Base-by-base conservation (phyloP, 108 stramenopile species). In the Cylindrotheca closterium region DNA sequence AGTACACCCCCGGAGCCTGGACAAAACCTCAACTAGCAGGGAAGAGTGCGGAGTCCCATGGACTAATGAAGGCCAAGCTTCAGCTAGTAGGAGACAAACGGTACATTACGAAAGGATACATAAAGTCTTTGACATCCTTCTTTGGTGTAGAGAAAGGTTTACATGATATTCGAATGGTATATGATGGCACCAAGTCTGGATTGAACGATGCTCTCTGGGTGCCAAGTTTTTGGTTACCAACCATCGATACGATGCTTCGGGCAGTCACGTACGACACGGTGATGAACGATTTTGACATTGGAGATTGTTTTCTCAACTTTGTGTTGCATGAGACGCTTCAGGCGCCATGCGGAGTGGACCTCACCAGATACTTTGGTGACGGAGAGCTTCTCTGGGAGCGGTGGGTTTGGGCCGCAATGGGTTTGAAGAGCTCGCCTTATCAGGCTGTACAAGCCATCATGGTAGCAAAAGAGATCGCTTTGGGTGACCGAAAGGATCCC, bases 271-370 rank as follows among this genome's bases (percentile, higher is more conserved):
- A 21, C 29, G 67, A 25, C 7, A 42, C 71, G n/a, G 54, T 53
- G 47, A 49, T 68, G 59, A 63, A 21, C 22, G 53, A 70, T 55
- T 27, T 55, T 3, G 73, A 83, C 63, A 29, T 74, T 30, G 79
- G 75, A 0, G 79, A 83, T 30, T 73, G 72, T 74, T 83, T 83
- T 56, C 52, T 67, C 0, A 83, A 79, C 32, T 76, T 72, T 32
- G 24, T 23, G 18, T 49, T 79, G 10, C 65, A 65, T 48, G 55
- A 30, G 32, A 12, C 30, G 0, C 4, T 65, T 4, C 32, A 19
- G 19, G 21, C 30, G 8, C 30, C 22, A 15, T 30, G 32, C 21
- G 68, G 68, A 24, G 51, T 70, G 22, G 68, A 70, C 32, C 18
- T 70, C 4, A 26, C 68, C 4, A 22, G n/a, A 7, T 59, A 32